These are phyloP conservation scores for Aotearoamyces nothofagi DNA, from an alignment of 2,329 filamentous ascomycete genomes.

Conservation along the genomic window DNA sequence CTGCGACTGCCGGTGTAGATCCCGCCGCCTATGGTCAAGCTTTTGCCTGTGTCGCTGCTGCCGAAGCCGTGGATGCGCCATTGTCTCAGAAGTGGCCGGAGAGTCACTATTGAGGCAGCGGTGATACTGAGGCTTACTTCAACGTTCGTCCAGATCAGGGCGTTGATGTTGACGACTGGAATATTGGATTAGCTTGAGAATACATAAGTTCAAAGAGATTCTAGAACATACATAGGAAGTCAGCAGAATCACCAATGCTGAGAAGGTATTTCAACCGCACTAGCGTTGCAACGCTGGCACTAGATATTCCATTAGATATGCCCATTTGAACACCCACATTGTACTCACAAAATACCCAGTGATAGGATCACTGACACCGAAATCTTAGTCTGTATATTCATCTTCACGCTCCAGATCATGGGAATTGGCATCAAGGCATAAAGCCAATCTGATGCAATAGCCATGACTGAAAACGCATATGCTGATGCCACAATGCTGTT, in stretches of 20 bases:
- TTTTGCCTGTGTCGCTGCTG: no score
- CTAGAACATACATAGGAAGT: slow-evolving; percentile 8
- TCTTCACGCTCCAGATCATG: slow-evolving; percentile 25
- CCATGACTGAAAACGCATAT: slow-evolving; percentile 26
- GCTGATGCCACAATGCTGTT: slow-evolving; percentile 4
- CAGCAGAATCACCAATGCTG: slow-evolving; percentile 4
- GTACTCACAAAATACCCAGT: no score
- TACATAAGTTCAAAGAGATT: no score
- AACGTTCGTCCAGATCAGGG: slow-evolving; percentile 41
- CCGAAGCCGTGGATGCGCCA: no score
- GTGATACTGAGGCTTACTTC: slow-evolving; percentile 39
- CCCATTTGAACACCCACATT: slow-evolving; percentile 5
- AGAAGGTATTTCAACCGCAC: slow-evolving; percentile 25
- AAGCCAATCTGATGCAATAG: slow-evolving; percentile 29
- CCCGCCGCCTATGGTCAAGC: no score
- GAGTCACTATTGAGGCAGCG: slow-evolving; percentile 36
- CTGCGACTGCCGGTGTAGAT: no score
- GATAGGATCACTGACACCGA: slow-evolving; percentile 15
- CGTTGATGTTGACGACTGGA: slow-evolving; percentile 32
- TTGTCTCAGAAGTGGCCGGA: slow-evolving; percentile 37
- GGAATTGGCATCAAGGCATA: slow-evolving; percentile 27
- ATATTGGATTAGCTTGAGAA: no score
- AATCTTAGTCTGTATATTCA: slow-evolving; percentile 24
- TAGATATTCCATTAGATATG: slow-evolving; percentile 9
- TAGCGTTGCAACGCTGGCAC: slow-evolving; percentile 37